These are phyloP conservation scores for Emergomyces orientalis DNA, from an alignment of 2,329 filamentous ascomycete species.

Conservation along the genomic window DNA sequence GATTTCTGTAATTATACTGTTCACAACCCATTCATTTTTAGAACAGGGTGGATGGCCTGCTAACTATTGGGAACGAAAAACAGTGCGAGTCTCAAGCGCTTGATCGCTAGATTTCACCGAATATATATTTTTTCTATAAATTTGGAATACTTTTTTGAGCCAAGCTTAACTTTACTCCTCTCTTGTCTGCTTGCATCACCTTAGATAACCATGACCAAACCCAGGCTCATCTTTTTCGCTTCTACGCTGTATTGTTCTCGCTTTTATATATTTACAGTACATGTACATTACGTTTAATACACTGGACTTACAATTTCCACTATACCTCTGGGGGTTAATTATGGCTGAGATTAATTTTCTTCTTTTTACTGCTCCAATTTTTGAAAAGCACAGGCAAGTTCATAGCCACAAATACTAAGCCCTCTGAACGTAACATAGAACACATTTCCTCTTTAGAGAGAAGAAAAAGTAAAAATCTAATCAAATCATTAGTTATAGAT, in stretches of 20 bases:
- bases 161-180: not conserved
- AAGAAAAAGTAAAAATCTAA: too few relatives aligned
- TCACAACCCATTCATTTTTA: not conserved
- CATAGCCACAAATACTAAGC: too few relatives aligned
- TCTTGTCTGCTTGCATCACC: not conserved
- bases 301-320: not conserved
- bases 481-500: too few relatives aligned
- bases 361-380: not conserved
- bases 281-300: not conserved
- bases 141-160: not conserved
- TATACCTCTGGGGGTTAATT: not conserved
- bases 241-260: too few relatives aligned
- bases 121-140: not conserved
- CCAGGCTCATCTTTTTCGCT: not conserved
- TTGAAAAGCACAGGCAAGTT: too few relatives aligned
- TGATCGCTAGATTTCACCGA: not conserved
- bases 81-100: constrained; percentile 14
- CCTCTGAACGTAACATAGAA: too few relatives aligned
- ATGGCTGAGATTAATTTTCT: not conserved
- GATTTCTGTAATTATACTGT: not conserved
- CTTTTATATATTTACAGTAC: too few relatives aligned
- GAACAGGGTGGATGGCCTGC: not conserved
- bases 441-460: too few relatives aligned
- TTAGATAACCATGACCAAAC: not conserved
- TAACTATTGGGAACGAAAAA: not conserved